phyloP scores from a whole-genome alignment of 768 basidiomycete species.

The Boletales sp. region DNA sequence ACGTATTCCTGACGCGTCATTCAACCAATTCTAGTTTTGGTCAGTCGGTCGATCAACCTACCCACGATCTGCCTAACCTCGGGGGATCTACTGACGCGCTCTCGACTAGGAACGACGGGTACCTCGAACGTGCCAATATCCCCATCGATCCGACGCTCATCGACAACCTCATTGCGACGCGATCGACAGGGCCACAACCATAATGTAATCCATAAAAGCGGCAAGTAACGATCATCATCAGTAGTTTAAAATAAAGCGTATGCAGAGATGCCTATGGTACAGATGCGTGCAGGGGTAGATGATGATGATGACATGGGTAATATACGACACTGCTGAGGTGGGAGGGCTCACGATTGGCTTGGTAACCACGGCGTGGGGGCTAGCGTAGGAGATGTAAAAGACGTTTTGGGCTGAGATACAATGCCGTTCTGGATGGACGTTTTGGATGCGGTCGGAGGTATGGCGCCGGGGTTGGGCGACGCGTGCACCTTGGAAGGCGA shows the following conservation, averaged over 20 bases:
- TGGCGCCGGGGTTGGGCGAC: slow-evolving; percentile 15
- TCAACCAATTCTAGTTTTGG: slow-evolving; percentile 42
- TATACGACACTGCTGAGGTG: no score
- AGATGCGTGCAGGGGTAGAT: slow-evolving; percentile 18
- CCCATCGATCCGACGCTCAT: slow-evolving; percentile 39
- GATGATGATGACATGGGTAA: not conserved
- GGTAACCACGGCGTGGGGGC: slow-evolving; percentile 20
- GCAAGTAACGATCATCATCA: no score
- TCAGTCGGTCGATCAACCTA: slow-evolving; percentile 20
- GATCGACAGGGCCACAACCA: not conserved
- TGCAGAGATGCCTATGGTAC: slow-evolving; percentile 28
- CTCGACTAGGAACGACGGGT: slow-evolving; percentile 48
- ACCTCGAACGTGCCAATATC: slow-evolving; percentile 41
- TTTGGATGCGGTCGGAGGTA: slow-evolving; percentile 3
- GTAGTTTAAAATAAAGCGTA: slow-evolving; percentile 1
- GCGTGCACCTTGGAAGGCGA: slow-evolving; percentile 28
- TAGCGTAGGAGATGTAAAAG: slow-evolving; percentile 23
- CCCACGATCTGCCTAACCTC: not conserved
- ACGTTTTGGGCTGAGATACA: slow-evolving; percentile 13
- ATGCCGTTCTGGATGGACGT: slow-evolving; percentile 17
- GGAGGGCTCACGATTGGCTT: slow-evolving; percentile 9
- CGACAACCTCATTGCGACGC: slow-evolving; percentile 34
- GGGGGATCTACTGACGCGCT: not conserved
- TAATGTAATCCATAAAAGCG: no score
- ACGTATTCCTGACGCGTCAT: not conserved